These are phyloP conservation scores for Scedosporium apiospermum DNA, from an alignment of 2,329 filamentous ascomycete genomes.

Conservation along the genomic window DNA sequence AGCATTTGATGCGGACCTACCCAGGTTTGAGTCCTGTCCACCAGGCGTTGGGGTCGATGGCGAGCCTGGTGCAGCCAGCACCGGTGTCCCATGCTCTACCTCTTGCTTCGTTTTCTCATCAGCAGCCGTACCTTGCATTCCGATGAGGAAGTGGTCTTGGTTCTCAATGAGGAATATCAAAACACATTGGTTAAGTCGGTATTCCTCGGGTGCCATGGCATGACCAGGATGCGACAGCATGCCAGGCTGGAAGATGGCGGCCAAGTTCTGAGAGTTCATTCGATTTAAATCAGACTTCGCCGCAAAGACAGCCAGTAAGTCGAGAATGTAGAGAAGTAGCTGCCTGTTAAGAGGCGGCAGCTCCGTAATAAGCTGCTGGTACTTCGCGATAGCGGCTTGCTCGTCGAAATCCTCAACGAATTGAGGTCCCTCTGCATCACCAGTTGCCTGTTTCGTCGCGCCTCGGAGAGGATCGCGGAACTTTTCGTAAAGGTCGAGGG, in stretches of 20 bases:
- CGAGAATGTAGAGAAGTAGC: constrained; percentile 87
- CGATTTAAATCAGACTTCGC: constrained; percentile 95
- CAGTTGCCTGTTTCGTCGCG: constrained; percentile 62
- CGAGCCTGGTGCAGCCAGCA: constrained; percentile 10
- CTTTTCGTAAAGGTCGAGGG: constrained; percentile 81
- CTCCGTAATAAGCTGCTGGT: constrained; percentile 86
- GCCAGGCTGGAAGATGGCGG: constrained; percentile 95
- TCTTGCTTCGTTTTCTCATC: constrained; percentile 65
- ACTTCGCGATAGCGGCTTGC: constrained; percentile 65
- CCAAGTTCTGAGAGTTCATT: constrained; percentile 90
- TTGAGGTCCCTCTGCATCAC: constrained; percentile 58
- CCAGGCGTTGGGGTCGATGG: constrained; percentile 39
- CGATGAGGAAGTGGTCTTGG: constrained; percentile 95
- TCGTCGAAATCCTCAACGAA: constrained; percentile 56
- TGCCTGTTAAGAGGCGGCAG: constrained; percentile 89
- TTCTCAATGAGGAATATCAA: constrained; percentile 97
- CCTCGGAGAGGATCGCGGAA: constrained; percentile 77
- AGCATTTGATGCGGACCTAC: constrained; percentile 74
- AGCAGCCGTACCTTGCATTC: constrained; percentile 98
- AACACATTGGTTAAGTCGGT: constrained; percentile 90
- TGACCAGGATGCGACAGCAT: constrained; percentile 90
- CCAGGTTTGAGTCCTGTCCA: constrained; percentile 38
- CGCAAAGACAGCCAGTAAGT: constrained; percentile 90
- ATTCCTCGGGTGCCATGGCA: constrained; percentile 92
- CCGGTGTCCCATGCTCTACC: constrained; percentile 59